These are phyloP conservation scores for Colletotrichum noveboracense DNA, from an alignment of 2,329 filamentous ascomycete species.

Conservation along the genomic window DNA sequence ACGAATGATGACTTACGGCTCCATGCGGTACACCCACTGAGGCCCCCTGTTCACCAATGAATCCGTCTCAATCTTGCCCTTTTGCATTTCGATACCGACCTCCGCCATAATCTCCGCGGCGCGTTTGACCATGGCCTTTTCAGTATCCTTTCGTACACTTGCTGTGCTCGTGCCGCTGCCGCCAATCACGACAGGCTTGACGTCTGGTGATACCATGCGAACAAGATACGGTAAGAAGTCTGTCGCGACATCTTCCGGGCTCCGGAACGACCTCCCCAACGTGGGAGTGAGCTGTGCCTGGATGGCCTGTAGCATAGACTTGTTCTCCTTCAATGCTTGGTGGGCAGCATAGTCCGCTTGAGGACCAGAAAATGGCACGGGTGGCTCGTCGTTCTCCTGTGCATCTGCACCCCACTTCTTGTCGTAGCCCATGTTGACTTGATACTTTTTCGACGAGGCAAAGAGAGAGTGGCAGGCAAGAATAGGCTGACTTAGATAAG, in stretches of 20 bases:
- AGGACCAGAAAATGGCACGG: slow-evolving; percentile 80
- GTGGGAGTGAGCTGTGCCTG: slow-evolving; percentile 75
- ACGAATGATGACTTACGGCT: slow-evolving; percentile 69
- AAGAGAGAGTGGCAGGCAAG: slow-evolving; percentile 93
- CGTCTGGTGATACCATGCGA: slow-evolving; percentile 83
- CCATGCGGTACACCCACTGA: slow-evolving; percentile 90
- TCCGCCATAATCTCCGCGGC: slow-evolving; percentile 85
- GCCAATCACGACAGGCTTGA: slow-evolving; percentile 89
- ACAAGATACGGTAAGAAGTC: slow-evolving; percentile 87
- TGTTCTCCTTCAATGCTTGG: slow-evolving; percentile 82
- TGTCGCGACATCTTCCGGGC: slow-evolving; percentile 75
- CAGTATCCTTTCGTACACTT: slow-evolving; percentile 85
- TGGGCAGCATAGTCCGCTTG: slow-evolving; percentile 81
- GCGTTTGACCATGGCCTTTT: slow-evolving; percentile 80
- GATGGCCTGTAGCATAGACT: slow-evolving; percentile 73
- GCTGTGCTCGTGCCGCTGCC: slow-evolving; percentile 73
- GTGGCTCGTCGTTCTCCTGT: slow-evolving; percentile 56
- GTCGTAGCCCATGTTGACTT: slow-evolving; percentile 45
- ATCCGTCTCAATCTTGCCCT: slow-evolving; percentile 77
- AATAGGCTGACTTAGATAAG: slow-evolving; percentile 86
- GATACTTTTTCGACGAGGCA: slow-evolving; percentile 68
- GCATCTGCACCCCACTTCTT: slow-evolving; percentile 49
- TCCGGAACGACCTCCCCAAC: slow-evolving; percentile 79
- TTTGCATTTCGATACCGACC: slow-evolving; percentile 81
- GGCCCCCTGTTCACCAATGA: slow-evolving; percentile 62